Evolutionary conservation across 352 stramenopile genomes (phyloP).

Genomic region (Pythium pectinolyticum): DNA sequence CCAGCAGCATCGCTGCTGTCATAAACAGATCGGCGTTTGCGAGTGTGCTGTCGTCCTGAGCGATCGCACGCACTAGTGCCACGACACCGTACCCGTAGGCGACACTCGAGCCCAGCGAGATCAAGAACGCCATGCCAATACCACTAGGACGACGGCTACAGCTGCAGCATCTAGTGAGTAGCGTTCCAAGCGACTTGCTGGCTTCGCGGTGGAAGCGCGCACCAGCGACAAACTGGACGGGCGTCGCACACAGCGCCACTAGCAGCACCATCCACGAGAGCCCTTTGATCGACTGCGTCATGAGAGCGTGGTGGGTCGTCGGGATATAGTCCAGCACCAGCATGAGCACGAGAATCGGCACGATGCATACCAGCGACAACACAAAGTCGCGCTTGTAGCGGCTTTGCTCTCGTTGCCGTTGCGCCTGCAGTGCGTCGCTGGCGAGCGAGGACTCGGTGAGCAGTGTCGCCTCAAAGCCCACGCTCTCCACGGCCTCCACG

Average conservation of each 20-base stretch:
- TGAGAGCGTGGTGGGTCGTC: background rate
- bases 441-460: background rate
- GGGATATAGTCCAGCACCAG: background rate
- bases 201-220: background rate
- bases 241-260: background rate
- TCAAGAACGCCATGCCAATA: conserved; percentile 95
- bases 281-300: background rate
- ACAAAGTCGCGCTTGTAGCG: background rate
- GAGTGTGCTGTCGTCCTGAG: conserved; percentile 28
- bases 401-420: background rate
- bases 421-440: conserved; percentile 47
- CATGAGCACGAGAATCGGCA: background rate
- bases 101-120: conserved; percentile 93
- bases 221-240: background rate
- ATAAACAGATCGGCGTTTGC: conserved; percentile 92
- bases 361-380: background rate
- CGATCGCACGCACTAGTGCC: conserved; percentile 61
- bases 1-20: conserved; percentile 95
- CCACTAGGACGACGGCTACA: too few relatives aligned
- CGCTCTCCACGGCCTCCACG: background rate
- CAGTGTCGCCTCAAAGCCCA: background rate
- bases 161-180: too few relatives aligned
- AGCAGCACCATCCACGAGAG: background rate
- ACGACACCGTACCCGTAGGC: conserved; percentile 94
- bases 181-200: background rate